Conservation (phyloP, 2,329 filamentous ascomycete species). For the Pyrenochaeta sp. region DNA sequence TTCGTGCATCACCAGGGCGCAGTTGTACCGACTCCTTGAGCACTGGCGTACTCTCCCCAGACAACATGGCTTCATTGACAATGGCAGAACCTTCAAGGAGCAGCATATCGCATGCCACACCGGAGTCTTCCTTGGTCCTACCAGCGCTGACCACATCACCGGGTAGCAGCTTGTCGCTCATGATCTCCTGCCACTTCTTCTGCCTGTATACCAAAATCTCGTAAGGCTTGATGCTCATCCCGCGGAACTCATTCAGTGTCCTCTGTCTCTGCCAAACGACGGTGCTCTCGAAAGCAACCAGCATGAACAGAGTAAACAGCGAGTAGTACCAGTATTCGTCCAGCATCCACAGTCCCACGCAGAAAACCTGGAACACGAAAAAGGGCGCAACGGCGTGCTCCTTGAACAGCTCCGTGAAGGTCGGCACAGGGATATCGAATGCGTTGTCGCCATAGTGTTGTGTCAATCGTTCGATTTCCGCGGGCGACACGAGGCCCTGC, state of each 20-base stretch:
- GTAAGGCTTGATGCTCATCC: constrained; percentile 99
- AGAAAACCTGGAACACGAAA: constrained; percentile 99
- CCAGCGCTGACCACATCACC: constrained; percentile 92
- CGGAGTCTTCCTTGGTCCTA: constrained; percentile 94
- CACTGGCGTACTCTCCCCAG: constrained; percentile 94
- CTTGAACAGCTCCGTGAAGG: constrained; percentile 94
- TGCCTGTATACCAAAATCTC: constrained; percentile 89
- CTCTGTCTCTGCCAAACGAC: constrained; percentile 99
- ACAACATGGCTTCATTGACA: constrained; percentile 99
- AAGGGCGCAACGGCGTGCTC: constrained; percentile 98
- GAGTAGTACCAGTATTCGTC: constrained; percentile 99
- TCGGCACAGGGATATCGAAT: constrained; percentile 97
- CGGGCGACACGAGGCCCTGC: constrained; percentile 74
- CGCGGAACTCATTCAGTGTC: constrained; percentile 93
- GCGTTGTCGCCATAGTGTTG: constrained; percentile 96
- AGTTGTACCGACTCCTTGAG: constrained; percentile 96
- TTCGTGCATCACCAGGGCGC: constrained; percentile 77
- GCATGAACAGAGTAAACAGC: constrained; percentile 97
- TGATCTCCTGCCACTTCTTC: constrained; percentile 86
- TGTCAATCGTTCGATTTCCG: constrained; percentile 81
- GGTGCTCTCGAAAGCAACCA: constrained; percentile 96
- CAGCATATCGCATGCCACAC: constrained; percentile 96
- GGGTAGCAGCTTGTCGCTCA: constrained; percentile 90
- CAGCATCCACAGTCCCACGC: constrained; percentile 96
- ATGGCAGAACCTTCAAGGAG: constrained; percentile 94